Percentiles rank a stretch among this genome's conserved stretches.
These are phyloP conservation scores for Globisporangium cederbergense DNA, from an alignment of 352 stramenopile species.

Conservation along the genomic window DNA sequence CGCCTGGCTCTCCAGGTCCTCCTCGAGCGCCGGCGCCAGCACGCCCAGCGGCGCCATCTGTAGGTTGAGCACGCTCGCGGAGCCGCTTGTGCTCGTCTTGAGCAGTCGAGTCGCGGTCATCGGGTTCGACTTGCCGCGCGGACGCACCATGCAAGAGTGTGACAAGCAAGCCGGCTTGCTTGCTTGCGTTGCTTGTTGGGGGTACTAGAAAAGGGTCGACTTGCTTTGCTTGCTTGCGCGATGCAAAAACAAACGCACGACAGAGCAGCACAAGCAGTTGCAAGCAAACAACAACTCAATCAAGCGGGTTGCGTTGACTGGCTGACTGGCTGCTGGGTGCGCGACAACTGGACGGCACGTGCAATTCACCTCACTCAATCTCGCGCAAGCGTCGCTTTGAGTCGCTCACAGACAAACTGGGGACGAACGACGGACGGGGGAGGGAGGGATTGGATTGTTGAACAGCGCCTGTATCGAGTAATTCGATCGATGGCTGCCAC, in stretches of 20 bases:
- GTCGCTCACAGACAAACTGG: background rate
- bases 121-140: conserved; percentile 38
- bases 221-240: background rate
- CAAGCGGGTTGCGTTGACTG: background rate
- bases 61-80: conserved; percentile 25
- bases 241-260: conserved; percentile 4
- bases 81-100: conserved; percentile 13
- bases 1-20: conserved; percentile 62
- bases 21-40: conserved; percentile 33
- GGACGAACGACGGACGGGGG: background rate
- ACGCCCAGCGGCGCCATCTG: conserved; percentile 33
- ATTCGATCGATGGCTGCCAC: background rate
- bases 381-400: conserved; percentile 8
- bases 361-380: conserved; percentile 3
- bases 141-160: conserved; percentile 17
- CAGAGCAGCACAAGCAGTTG: background rate
- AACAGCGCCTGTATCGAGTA: background rate
- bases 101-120: conserved; percentile 18
- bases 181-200: background rate
- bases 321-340: background rate
- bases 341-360: conserved; percentile 5
- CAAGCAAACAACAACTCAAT: conserved; percentile 1
- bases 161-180: background rate
- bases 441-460: background rate
- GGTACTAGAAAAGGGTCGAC: background rate